A percentile compares a stretch with the other conserved stretches of the same genome.
Conservation (phyloP, 805 yeast species). For the Metschnikowia noctiluminum region DNA sequence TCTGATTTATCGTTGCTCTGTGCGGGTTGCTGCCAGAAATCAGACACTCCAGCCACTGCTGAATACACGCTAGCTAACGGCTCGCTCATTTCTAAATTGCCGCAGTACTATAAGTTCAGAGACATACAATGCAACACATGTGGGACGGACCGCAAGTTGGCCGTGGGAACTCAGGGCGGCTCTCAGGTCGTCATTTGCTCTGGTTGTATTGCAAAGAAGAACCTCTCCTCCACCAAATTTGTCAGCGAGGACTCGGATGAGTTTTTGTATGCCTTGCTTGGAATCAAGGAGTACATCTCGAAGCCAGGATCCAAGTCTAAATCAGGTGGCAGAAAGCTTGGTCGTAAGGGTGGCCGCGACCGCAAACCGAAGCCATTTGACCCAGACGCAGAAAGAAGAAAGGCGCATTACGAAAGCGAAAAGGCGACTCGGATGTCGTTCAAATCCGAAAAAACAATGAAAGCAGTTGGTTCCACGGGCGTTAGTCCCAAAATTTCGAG, state of each 20-base stretch:
- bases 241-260: constrained; percentile 46
- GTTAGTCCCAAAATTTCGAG: constrained; percentile 13
- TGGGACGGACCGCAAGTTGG: constrained; percentile 39
- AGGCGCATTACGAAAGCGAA: constrained; percentile 35
- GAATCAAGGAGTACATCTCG: constrained; percentile 42
- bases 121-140: constrained; percentile 49
- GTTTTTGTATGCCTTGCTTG: constrained; percentile 46
- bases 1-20: constrained; percentile 53
- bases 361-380: constrained; percentile 21
- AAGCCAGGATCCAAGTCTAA: constrained; percentile 18
- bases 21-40: constrained; percentile 41
- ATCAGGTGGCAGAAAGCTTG: constrained; percentile 37
- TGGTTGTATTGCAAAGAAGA: constrained; percentile 33
- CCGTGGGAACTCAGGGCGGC: constrained; percentile 24
- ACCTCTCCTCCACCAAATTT: constrained; percentile 18
- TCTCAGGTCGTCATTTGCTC: constrained; percentile 39
- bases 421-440: constrained; percentile 30
- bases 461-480: constrained; percentile 35
- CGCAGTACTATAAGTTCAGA: constrained; percentile 46
- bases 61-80: constrained; percentile 54
- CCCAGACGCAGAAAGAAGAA: constrained; percentile 33
- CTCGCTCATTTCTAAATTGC: constrained; percentile 47
- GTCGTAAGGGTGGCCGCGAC: constrained; percentile 22
- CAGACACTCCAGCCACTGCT: constrained; percentile 40
- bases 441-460: constrained; percentile 37